Base-by-base conservation (phyloP, 495 filamentous ascomycete species). In the Neurospora cerealis region DNA sequence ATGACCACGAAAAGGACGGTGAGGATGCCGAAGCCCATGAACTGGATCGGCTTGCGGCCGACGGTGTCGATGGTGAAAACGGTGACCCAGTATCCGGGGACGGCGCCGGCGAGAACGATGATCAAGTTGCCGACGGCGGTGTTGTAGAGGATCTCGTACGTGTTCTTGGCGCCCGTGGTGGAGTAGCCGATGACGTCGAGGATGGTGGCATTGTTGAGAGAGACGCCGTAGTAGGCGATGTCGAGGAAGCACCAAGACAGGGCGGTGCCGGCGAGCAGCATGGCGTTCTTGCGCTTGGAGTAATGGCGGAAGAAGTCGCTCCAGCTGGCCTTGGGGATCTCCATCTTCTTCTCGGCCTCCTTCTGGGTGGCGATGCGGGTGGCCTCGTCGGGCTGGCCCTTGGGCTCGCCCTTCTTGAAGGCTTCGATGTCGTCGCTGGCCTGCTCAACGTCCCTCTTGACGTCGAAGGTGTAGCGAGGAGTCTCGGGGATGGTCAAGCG, bases 401-500 rank as follows among this genome's bases (percentile, higher is more conserved):
- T 88, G 7, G 73, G 32, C 75, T 87, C 82, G 72, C 89, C 89
- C 19, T 80, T 80, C 13, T 91, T 86, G 78, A 91, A 92, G 15
- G 88, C 88, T 75, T 88, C 85, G 73, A 90, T 87, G 75, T 94
- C 92, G 32, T 86, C 86, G 74, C 84, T 85, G 44, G 86, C 92
- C 82, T 93, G 88, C 82, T 94, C 90, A 86, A 92, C 86, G 77
- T 96, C 92, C 40, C 86, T 88, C 46, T 87, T 85, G 11, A 96
- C 89, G 78, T 96, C 93, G 75, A 96, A 95, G 41, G 93, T 97
- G 91, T 75, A 93, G 89, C 83, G 88, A 70, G 84, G 84, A 13
- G 84, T 86, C 81, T 94, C 92, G 32, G 94, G 94, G 75, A 97
- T 97, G 36, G 94, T 96, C 5, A 97, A 86, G 66, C 94, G 93